Evolutionary conservation across 2,329 filamentous ascomycete genomes (phyloP).

Genomic region (Trichoderma pleuroti): DNA sequence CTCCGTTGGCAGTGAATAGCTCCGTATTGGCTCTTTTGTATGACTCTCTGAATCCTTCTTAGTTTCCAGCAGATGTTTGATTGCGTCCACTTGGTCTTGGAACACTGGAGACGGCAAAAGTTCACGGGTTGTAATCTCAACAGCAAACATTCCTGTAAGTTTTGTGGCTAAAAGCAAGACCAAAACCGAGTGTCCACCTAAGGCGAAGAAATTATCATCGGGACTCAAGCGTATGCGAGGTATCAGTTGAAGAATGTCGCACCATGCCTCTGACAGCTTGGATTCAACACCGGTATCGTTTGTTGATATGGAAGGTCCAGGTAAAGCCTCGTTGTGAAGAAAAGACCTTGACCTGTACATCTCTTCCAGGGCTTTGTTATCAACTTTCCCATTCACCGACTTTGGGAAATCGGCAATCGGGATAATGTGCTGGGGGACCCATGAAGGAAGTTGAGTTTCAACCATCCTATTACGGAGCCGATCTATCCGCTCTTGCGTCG

Average conservation of each 20-base stretch:
- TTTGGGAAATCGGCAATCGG: background rate
- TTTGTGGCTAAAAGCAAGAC: background rate
- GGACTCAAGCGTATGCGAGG: background rate
- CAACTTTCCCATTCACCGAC: constrained; percentile 11
- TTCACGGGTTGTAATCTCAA: background rate
- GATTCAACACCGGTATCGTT: background rate
- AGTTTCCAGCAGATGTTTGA: background rate
- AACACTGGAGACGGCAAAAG: background rate
- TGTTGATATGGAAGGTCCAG: too few species aligned
- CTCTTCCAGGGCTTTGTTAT: background rate
- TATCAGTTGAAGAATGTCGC: background rate
- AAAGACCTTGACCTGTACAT: background rate
- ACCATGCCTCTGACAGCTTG: background rate
- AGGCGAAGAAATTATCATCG: background rate
- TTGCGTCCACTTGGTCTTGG: background rate
- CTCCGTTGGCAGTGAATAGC: background rate
- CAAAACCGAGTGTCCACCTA: background rate
- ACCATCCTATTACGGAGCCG: background rate
- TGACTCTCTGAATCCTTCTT: background rate
- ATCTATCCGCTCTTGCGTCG: background rate
- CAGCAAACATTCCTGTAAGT: background rate
- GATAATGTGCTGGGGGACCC: constrained; percentile 11
- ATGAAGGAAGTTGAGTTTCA: constrained; percentile 4
- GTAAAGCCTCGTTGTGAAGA: background rate
- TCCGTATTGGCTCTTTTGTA: too few species aligned